phyloP scores from a whole-genome alignment of 179 eudicot genomes.

The Kewa caespitosa region DNA sequence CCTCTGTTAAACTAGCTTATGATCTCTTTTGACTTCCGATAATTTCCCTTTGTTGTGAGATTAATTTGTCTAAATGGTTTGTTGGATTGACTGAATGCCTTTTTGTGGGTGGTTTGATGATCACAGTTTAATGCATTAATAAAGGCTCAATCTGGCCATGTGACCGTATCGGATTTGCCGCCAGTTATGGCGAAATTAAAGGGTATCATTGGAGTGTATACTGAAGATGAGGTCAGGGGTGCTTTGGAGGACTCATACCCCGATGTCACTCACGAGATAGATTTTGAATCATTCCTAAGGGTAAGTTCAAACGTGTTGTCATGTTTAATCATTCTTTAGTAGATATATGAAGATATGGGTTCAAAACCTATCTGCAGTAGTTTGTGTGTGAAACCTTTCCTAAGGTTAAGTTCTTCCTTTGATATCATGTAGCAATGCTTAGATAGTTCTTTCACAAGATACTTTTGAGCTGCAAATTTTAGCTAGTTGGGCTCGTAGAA shows the following conservation, averaged over 20 bases:
- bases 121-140: slow-evolving; percentile 54
- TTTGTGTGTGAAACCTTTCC: too few species aligned
- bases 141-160: slow-evolving; percentile 43
- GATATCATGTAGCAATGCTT: too few species aligned
- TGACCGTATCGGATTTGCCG: slow-evolving; percentile 63
- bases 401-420: too few species aligned
- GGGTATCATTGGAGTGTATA: slow-evolving; percentile 47
- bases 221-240: slow-evolving; percentile 56
- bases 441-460: too few species aligned
- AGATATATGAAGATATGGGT: too few species aligned
- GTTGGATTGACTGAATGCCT: slow-evolving; percentile 14
- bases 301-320: slow-evolving; percentile 42
- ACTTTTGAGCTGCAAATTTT: too few species aligned
- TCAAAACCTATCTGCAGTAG: too few species aligned
- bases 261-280: slow-evolving; percentile 56
- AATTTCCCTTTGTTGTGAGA: neutral
- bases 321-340: slow-evolving; percentile 4
- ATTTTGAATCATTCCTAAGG: slow-evolving; percentile 81
- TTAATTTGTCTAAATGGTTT: neutral
- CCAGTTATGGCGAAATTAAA: slow-evolving; percentile 57
- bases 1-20: neutral
- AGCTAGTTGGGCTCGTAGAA: too few species aligned
- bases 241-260: slow-evolving; percentile 62
- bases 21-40: slow-evolving; percentile 10
- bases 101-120: neutral